Percentiles rank a stretch among this genome's conserved stretches.
These are phyloP conservation scores for Neopestalotiopsis clavispora DNA, from an alignment of 2,329 filamentous ascomycete species.

Conservation along the genomic window DNA sequence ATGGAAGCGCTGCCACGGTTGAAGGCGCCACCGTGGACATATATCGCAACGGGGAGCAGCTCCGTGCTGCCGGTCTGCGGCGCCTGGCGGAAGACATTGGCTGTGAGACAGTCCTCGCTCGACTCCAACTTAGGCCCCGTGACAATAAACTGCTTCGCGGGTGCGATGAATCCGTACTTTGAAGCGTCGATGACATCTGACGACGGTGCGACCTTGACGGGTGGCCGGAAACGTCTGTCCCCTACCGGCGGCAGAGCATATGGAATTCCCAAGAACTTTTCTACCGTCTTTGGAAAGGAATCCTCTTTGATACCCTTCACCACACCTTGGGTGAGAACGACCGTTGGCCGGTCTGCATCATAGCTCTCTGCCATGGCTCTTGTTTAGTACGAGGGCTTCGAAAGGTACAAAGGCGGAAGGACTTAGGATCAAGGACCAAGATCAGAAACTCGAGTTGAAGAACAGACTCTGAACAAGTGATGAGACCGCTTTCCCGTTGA, in stretches of 20 bases:
- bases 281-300: constrained; percentile 31
- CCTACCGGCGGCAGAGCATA: constrained; percentile 53
- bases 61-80: neutral
- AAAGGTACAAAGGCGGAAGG: neutral
- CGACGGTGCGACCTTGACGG: constrained; percentile 33
- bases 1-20: constrained; percentile 43
- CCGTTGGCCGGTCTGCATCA: constrained; percentile 18
- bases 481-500: neutral
- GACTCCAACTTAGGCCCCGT: constrained; percentile 25
- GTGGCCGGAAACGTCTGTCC: constrained; percentile 48
- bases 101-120: constrained; percentile 33
- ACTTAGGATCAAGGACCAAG: neutral
- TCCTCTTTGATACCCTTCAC: constrained; percentile 30
- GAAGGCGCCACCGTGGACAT: constrained; percentile 53
- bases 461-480: neutral
- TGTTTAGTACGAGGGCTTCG: neutral
- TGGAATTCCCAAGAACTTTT: constrained; percentile 52
- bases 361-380: neutral
- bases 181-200: constrained; percentile 31
- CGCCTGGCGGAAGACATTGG: constrained; percentile 31
- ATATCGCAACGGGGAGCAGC: constrained; percentile 41
- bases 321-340: constrained; percentile 24
- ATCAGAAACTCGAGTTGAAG: neutral
- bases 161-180: constrained; percentile 28
- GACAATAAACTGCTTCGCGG: constrained; percentile 25